Evolutionary conservation across 129 eudicot genomes (phyloP), one percentile per base, ranked within the genome.

Genomic region (Chrysanthemum seticuspe): DNA sequence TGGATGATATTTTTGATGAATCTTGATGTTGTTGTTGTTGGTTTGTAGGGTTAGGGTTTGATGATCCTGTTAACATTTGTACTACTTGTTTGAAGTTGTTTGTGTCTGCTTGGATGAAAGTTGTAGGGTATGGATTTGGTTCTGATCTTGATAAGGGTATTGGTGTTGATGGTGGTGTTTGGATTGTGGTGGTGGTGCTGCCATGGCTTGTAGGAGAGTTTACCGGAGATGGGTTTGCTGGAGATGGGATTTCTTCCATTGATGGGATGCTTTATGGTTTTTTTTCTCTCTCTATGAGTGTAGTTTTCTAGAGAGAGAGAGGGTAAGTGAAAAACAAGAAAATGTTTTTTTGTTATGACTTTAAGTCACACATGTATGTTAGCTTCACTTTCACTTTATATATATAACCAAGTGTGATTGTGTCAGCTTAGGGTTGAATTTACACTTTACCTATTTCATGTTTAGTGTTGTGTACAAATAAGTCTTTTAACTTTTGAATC

Each of bases 211-310:
- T 76, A 29, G 85, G 83, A 51, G 93, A 80, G 84, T 71, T 77
- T 7, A 78, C 62, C 52, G 95, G 84, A 79, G 91, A 87, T 64
- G 80, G 82, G 72, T 75, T 82, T 11, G 80, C 87, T 72, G 82
- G 50, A 51, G 86, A 80, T 45, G 84, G 55, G 67, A 72, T 78
- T 31, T 87, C 95, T 89, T 85, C 91, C 89, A 82, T 85, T 80
- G 82, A 52, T 85, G 72, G 47, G 23, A 61, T 60, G 61, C 58
- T 55, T 13, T 45, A 3, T 29, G 34, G 34, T 29, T 29, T 27
- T 29, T 29, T 29, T 27, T 29, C 0, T 45, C 49, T 60, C 78
- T 59, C 78, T 72, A 56, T 40, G 60, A 65, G 34, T 73, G 13
- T 14, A 47, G 13, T 29, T 63, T 70, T 44, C 5, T 71, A 74